Base-by-base conservation (phyloP, 805 yeast genomes). In the Limtongozyma cylindracea region DNA sequence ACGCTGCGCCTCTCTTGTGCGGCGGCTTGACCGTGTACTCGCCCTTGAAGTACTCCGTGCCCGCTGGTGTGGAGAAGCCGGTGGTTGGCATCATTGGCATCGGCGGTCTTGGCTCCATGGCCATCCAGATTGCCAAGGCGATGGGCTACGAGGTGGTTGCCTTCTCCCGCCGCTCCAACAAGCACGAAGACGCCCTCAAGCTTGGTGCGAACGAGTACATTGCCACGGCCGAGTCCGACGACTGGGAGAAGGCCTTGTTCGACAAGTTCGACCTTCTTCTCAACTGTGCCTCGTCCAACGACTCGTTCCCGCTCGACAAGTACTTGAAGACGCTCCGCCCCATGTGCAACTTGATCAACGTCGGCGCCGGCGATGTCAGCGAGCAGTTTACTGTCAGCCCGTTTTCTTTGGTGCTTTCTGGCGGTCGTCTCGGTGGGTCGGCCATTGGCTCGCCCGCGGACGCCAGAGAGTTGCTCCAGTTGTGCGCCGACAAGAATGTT, bases 401-500 rank as follows among this genome's bases (percentile, higher is more conserved):
- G n/a, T n/a, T n/a, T n/a, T n/a, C n/a, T n/a, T n/a, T n/a, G n/a
- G n/a, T n/a, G n/a, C n/a, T n/a, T n/a, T n/a, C n/a, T n/a, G n/a
- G n/a, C n/a, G n/a, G n/a, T n/a, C n/a, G n/a, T n/a, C n/a, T n/a
- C n/a, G n/a, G n/a, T n/a, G 34, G 34, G 1, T 29, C 34, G 7
- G 27, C 24, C 11, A 29, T 31, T 19, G 34, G 34, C 2, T 18
- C 34, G 1, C 25, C 25, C 2, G 27, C 23, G 3, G 34, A 31
- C 14, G 29, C 29, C 13, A 27, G 29, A 17, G 26, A 28, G 22
- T 29, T 31, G 34, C 28, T 29, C 16, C 22, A 31, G n/a, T 29
- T 31, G 24, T 33, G 33, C 9, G 29, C 31, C 11, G 28, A 31
- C 23, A 29, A 28, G 21, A 21, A 29, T 20, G 28, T 31, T 23